phyloP scores from a whole-genome alignment of 2,329 filamentous ascomycete species.

The Penicillium sp. region DNA sequence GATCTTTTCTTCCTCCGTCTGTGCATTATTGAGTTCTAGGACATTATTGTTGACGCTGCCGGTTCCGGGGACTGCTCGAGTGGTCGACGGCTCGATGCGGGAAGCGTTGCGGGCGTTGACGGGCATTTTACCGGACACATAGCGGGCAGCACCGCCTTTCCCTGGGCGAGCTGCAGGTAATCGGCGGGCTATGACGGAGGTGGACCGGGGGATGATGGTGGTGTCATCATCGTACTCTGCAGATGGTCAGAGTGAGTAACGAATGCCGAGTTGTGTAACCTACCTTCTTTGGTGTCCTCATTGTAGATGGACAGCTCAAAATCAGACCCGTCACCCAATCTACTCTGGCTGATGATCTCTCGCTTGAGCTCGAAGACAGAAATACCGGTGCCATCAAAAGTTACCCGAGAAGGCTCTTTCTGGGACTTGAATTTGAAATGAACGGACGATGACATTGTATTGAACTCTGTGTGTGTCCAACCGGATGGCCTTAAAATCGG shows the following conservation, averaged over 20 bases:
- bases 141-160: constrained; percentile 85
- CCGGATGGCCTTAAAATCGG: constrained; percentile 26
- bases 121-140: constrained; percentile 95
- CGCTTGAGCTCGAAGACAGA: constrained; percentile 98
- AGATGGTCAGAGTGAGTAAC: constrained; percentile 26
- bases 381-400: constrained; percentile 96
- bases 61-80: constrained; percentile 34
- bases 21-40: constrained; percentile 68
- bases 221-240: constrained; percentile 97
- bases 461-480: constrained; percentile 36
- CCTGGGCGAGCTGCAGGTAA: constrained; percentile 81
- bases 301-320: constrained; percentile 95
- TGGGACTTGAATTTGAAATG: constrained; percentile 99
- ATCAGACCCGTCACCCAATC: constrained; percentile 90
- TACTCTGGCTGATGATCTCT: constrained; percentile 94
- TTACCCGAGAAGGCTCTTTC: constrained; percentile 89
- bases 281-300: constrained; percentile 87
- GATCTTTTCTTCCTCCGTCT: constrained; percentile 93
- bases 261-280: constrained; percentile 33
- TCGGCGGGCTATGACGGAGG: constrained; percentile 84
- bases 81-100: constrained; percentile 58
- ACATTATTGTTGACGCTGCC: constrained; percentile 52
- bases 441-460: constrained; percentile 87
- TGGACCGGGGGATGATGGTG: constrained; percentile 92
- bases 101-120: constrained; percentile 78